Conservation (phyloP, 371 early-diverging fungal species). For the Choanephora cucurbitarum region DNA sequence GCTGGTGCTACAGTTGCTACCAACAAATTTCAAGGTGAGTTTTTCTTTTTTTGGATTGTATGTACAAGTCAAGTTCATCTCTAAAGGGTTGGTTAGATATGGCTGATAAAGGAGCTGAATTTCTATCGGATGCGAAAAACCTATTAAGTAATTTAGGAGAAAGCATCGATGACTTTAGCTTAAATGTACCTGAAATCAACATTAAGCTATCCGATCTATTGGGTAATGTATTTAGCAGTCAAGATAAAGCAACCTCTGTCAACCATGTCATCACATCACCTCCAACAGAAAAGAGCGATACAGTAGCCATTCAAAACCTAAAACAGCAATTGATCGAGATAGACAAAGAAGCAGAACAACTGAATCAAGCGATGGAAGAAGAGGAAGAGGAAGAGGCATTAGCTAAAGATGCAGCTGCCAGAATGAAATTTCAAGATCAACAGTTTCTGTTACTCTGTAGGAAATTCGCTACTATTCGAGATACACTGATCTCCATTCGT, state of each 20-base stretch:
- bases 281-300: neutral
- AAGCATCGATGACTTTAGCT: slow-evolving; percentile 34
- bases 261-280: slow-evolving; percentile 15
- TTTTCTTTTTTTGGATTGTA: neutral
- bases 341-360: too few relatives aligned
- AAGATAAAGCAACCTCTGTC: slow-evolving; percentile 9
- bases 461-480: slow-evolving; percentile 89
- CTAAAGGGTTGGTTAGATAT: slow-evolving; percentile 29
- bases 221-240: slow-evolving; percentile 28
- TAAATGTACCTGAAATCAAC: slow-evolving; percentile 42
- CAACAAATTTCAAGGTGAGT: slow-evolving; percentile 43
- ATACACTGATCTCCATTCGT: slow-evolving; percentile 81
- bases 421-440: slow-evolving; percentile 43
- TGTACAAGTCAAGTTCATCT: too few relatives aligned
- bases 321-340: slow-evolving; percentile 5
- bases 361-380: slow-evolving; percentile 6
- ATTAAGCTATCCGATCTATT: slow-evolving; percentile 34
- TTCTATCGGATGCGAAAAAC: slow-evolving; percentile 30
- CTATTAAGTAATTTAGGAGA: slow-evolving; percentile 27
- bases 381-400: slow-evolving; percentile 12
- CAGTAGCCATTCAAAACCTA: neutral
- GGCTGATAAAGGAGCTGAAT: slow-evolving; percentile 30
- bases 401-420: slow-evolving; percentile 3
- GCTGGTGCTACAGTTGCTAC: slow-evolving; percentile 43
- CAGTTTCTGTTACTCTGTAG: slow-evolving; percentile 88